These are phyloP conservation scores for Crithidia expoeki DNA, from an alignment of 208 protist genomes.

Conservation along the genomic window DNA sequence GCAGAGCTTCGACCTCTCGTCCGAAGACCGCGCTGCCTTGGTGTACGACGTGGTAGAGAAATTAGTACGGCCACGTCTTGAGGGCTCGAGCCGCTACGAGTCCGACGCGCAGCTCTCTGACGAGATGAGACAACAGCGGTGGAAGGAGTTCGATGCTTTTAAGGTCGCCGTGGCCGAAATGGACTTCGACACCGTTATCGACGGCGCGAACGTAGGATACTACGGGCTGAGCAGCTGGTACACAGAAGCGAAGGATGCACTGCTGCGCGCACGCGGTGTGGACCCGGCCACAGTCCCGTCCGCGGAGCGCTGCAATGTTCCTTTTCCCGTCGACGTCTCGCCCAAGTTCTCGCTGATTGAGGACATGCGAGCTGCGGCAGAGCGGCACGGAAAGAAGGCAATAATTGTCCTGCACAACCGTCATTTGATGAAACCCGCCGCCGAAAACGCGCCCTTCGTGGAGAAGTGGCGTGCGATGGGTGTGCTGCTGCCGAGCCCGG, in stretches of 20 bases:
- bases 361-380: slow-evolving; percentile 47
- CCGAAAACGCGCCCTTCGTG: slow-evolving; percentile 46
- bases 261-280: slow-evolving; percentile 51
- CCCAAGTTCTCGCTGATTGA: slow-evolving; percentile 87
- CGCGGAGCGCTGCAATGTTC: slow-evolving; percentile 49
- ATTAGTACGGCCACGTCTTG: slow-evolving; percentile 59
- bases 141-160: slow-evolving; percentile 65
- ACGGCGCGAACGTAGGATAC: slow-evolving; percentile 83
- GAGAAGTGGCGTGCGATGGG: slow-evolving; percentile 45
- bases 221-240: slow-evolving; percentile 87
- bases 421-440: slow-evolving; percentile 34
- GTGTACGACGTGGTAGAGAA: slow-evolving; percentile 77
- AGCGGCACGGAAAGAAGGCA: slow-evolving; percentile 43
- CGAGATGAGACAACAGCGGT: slow-evolving; percentile 41
- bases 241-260: slow-evolving; percentile 58
- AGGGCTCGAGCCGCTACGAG: slow-evolving; percentile 62
- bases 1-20: slow-evolving; percentile 65
- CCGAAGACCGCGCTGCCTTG: slow-evolving; percentile 48
- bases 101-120: slow-evolving; percentile 46
- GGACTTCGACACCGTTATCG: slow-evolving; percentile 78
- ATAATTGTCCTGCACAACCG: slow-evolving; percentile 83
- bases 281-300: slow-evolving; percentile 44
- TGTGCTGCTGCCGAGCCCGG: slow-evolving; percentile 61
- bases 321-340: slow-evolving; percentile 84
- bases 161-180: slow-evolving; percentile 37